These are phyloP conservation scores for Canavalia gladiata DNA, from an alignment of 306 rosid species.

Conservation along the genomic window DNA sequence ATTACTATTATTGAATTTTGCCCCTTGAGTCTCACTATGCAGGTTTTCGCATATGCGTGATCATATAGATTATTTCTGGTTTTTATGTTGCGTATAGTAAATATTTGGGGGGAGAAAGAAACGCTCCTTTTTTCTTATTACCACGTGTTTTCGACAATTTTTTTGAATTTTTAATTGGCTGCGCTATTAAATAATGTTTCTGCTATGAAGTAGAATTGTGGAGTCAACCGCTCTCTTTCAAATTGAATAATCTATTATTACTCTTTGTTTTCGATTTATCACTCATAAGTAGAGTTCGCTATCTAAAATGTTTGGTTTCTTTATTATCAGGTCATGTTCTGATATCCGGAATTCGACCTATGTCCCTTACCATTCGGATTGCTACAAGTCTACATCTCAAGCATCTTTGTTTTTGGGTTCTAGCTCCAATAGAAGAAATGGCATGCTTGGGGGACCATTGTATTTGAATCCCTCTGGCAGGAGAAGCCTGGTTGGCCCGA, in stretches of 20 bases:
- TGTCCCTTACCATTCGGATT: slow-evolving; percentile 49
- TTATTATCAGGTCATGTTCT: slow-evolving; percentile 60
- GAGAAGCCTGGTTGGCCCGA: slow-evolving; percentile 54
- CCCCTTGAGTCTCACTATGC: neutral
- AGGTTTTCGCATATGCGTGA: neutral
- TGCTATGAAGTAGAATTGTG: neutral
- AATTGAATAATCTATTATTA: neutral
- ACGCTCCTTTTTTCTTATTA: neutral
- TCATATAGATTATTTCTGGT: neutral
- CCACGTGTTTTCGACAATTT: neutral
- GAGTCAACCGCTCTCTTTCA: neutral
- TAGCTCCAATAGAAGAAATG: slow-evolving; percentile 48
- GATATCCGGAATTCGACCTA: slow-evolving; percentile 34
- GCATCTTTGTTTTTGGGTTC: slow-evolving; percentile 54
- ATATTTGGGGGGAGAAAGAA: neutral
- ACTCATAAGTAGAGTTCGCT: neutral
- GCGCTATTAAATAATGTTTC: neutral
- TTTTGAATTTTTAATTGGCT: neutral
- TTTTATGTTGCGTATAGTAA: neutral
- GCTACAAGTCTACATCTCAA: slow-evolving; percentile 54
- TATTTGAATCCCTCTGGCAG: slow-evolving; percentile 42
- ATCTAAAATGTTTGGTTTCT: slow-evolving; percentile 18
- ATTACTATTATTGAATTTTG: neutral
- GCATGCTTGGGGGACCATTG: slow-evolving; percentile 41
- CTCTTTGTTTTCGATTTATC: slow-evolving; percentile 16